Evolutionary conservation across 176 grass and related monocot species (phyloP).

Genomic region (Neostapfia colusana): DNA sequence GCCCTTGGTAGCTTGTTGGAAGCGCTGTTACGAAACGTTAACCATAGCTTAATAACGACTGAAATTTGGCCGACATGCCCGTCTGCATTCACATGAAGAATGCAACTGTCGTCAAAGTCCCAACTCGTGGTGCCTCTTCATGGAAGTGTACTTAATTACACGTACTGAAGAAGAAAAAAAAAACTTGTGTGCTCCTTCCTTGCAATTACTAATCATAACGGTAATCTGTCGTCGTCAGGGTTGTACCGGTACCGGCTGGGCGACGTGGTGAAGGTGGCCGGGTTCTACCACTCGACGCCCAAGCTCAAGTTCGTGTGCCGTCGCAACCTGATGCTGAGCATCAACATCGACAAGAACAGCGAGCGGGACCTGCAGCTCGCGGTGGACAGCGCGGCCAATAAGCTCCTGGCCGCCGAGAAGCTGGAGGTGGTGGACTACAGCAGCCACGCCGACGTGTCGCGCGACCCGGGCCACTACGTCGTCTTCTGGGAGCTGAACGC

Average conservation of each 20-base stretch:
- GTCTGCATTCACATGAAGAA: conserved; percentile 36
- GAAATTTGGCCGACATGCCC: conserved; percentile 3
- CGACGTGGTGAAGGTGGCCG: conserved; percentile 67
- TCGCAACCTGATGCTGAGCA: conserved; percentile 59
- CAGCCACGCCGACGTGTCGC: conserved; percentile 62
- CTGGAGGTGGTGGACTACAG: conserved; percentile 92
- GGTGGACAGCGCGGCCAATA: conserved; percentile 51
- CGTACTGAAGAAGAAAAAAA: no score
- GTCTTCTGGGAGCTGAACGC: conserved; percentile 81
- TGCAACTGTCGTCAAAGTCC: not conserved
- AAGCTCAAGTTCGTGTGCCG: conserved; percentile 81
- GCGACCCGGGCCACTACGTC: conserved; percentile 73
- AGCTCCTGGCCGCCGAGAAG: conserved; percentile 67
- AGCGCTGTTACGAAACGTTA: not conserved
- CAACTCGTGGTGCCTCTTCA: not conserved
- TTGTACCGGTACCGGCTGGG: conserved; percentile 82
- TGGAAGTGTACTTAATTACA: no score
- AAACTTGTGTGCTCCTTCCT: no score
- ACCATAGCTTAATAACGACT: not conserved
- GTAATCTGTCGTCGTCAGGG: conserved; percentile 32
- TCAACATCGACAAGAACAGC: conserved; percentile 98
- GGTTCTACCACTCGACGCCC: conserved; percentile 90
- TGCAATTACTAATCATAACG: not conserved
- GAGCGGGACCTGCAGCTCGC: conserved; percentile 82
- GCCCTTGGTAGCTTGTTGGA: conserved; percentile 2